Base-by-base conservation (phyloP, 2,329 filamentous ascomycete species). In the Stachybotrys chartarum region DNA sequence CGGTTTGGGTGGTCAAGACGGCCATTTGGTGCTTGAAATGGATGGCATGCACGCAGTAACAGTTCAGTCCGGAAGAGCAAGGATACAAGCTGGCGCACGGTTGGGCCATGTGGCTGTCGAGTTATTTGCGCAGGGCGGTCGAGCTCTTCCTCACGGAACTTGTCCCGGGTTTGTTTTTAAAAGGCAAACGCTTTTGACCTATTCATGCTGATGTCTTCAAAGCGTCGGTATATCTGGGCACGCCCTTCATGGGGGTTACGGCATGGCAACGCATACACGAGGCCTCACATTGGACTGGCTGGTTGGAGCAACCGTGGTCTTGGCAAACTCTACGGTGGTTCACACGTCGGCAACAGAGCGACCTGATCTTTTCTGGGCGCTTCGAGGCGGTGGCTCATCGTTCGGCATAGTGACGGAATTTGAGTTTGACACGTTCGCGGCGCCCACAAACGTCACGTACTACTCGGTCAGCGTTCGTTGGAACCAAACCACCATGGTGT, bases 71-170 rank as follows among this genome's bases (percentile, higher is more conserved):
- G 18, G 24, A 10, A 44, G 4, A 14, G 1, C 59, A 14, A 52
- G 18, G 50, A 42, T 54, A 12, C 73, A 79, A 54, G 74, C 74
- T 12, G 80, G 80, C 17, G 73, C 79, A 1, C 68, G 79, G 10
- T 67, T 83, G 2, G 80, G 79, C 0, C 73, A 77, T 52, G 69
- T 78, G 7, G 75, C 74, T 0, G 63, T 57, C 5, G 69, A 75
- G 57, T 62, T 78, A 5, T 72, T 69, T 51, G 61, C 64, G 16
- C 68, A 75, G 52, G 71, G 69, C 0, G 61, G 57, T 60, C 74
- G 64, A 14, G 78, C 74, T 2, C 66, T 82, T 5, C 68, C 75
- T 30, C 78, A 81, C 51, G 78, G 79, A n/a, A 79, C 78, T 1
- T 81, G 79, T 58, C 77, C 79, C 4, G 76, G 73, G 77, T 78